Evolutionary conservation across 2,329 filamentous ascomycete species (phyloP), one percentile per base, ranked within the genome.

Genomic region (Westerdykella aurantiaca): DNA sequence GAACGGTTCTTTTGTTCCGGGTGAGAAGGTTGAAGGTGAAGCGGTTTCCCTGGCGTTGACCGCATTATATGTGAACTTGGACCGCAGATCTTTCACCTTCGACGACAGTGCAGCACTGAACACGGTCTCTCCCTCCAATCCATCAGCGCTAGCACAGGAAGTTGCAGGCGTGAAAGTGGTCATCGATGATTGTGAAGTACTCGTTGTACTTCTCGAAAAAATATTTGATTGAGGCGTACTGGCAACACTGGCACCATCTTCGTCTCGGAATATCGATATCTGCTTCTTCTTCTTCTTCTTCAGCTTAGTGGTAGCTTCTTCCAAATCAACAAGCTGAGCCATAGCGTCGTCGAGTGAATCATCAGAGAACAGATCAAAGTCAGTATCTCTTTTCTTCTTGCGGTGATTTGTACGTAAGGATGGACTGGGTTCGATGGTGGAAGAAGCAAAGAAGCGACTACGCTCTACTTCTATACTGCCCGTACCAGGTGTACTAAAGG

Each of bases 361-460:
- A 48, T 75, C 73, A 3, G 72, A 74, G 57, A 65, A 74, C 1
- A 75, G 53, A 17, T 73, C 67, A 45, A 75, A 71, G 12, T 72
- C 67, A 1, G 66, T 59, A 12, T 57, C 56, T 14, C 62, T 59
- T 25, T 50, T 63, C 39, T 60, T 60, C 34, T 51, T 60, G 25
- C 38, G 54, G 14, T 50, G 56, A 10, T 67, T 67, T 34, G 58
- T 61, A 18, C 69, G 64, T 38, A 67, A 41, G 5, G 69, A 70
- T 16, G 71, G 69, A 46, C 68, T 73, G 16, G 65, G 57, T 39
- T 72, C 65, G 13, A 63, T 49, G 9, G 56, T 37, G 2, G 60
- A 58, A 5, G 58, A 53, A 23, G 52, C 55, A 43, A 75, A 76
- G 55, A 74, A 76, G 22, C 68, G 67, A 49, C 73, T 76, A 22